Evolutionary conservation across 192 early-diverging fungal species (phyloP).

Genomic region (Linnemannia schmuckeri): DNA sequence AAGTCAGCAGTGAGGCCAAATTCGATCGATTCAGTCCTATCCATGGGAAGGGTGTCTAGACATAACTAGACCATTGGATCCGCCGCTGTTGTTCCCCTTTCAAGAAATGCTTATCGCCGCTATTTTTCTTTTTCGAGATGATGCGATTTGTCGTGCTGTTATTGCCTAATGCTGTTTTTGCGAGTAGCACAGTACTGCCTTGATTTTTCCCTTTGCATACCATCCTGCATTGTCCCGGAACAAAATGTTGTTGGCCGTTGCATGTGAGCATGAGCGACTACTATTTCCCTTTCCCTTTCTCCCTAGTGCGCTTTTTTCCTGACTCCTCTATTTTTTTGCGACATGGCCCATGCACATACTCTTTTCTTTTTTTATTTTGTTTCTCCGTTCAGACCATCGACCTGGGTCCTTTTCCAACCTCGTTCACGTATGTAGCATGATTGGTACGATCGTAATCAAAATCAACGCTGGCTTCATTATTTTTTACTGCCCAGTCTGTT

Average conservation of each 20-base stretch:
- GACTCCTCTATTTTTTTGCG: background rate
- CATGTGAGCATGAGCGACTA: background rate
- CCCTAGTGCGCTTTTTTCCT: background rate
- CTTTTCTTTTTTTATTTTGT: background rate
- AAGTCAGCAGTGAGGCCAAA: background rate
- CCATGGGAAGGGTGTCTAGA: background rate
- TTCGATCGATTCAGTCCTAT: background rate
- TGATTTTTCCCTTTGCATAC: background rate
- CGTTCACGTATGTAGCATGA: background rate
- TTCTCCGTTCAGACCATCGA: background rate
- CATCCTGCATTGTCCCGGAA: background rate
- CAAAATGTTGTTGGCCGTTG: background rate
- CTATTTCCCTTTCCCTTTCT: background rate
- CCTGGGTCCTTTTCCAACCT: background rate
- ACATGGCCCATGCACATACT: background rate
- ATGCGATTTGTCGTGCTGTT: background rate
- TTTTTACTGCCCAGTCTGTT: background rate
- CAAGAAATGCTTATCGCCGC: background rate
- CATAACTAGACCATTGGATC: background rate
- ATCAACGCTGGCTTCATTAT: background rate
- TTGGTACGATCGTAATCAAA: conserved; percentile 8
- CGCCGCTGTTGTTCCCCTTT: no score
- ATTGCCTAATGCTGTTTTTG: background rate
- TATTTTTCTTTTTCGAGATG: background rate
- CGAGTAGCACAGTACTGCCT: background rate